phyloP scores from a whole-genome alignment of 306 rosid species.

The Citrullus mucosospermus region DNA sequence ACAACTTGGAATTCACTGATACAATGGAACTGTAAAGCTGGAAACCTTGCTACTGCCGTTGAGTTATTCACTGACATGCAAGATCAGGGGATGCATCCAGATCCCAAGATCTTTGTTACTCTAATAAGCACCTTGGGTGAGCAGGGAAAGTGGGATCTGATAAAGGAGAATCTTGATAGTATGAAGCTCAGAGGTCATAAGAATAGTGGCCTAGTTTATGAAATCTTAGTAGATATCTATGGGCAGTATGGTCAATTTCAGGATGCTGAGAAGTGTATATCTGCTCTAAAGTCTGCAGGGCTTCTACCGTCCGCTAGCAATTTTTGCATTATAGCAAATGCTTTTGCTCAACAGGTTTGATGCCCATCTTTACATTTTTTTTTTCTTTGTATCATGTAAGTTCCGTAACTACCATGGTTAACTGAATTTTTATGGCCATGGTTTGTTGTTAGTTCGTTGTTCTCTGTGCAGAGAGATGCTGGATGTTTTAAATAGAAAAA shows the following conservation, averaged over 20 bases:
- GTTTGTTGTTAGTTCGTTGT: neutral
- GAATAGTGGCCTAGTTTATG: constrained; percentile 41
- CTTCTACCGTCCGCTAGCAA: constrained; percentile 34
- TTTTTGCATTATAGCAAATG: constrained; percentile 60
- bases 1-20: constrained; percentile 59
- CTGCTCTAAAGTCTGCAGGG: constrained; percentile 51
- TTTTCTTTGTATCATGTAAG: neutral
- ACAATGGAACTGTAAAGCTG: constrained; percentile 54
- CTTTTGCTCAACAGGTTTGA: constrained; percentile 67
- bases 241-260: constrained; percentile 66
- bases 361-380: constrained; percentile 1
- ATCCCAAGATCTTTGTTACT: constrained; percentile 60
- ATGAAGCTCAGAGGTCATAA: constrained; percentile 40
- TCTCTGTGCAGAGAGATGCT: neutral
- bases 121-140: constrained; percentile 59
- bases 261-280: constrained; percentile 45
- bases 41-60: constrained; percentile 38
- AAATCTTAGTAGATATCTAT: constrained; percentile 54
- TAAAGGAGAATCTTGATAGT: constrained; percentile 40
- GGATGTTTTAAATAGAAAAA: neutral
- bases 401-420: neutral
- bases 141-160: constrained; percentile 65
- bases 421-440: neutral
- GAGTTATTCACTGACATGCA: constrained; percentile 49
- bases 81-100: constrained; percentile 64